Percentiles rank a stretch among this genome's conserved stretches.
Conservation (phyloP, 1,139 yeast genomes). For the Yamadazyma oceani region DNA sequence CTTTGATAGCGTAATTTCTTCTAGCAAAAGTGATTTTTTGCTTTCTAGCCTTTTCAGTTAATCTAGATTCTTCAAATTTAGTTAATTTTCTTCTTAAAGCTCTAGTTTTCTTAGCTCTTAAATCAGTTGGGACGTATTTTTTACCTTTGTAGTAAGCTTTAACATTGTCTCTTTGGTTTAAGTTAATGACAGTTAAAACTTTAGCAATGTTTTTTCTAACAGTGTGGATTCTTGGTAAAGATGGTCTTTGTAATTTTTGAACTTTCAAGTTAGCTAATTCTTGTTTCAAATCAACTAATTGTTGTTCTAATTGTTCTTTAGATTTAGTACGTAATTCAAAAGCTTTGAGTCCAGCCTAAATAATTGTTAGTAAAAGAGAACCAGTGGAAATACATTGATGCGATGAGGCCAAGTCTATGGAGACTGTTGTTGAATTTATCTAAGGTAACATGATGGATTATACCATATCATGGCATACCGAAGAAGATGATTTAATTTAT, state of each 20-base stretch:
- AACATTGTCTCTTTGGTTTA: slow-evolving; percentile 94
- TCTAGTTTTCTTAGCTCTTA: slow-evolving; percentile 99
- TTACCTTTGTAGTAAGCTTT: slow-evolving; percentile 95
- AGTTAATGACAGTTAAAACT: slow-evolving; percentile 95
- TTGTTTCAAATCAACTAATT: slow-evolving; percentile 94
- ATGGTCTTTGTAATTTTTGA: slow-evolving; percentile 90
- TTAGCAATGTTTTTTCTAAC: slow-evolving; percentile 99
- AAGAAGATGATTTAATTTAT: too few species aligned
- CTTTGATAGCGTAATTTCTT: slow-evolving; percentile 98
- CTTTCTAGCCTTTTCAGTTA: slow-evolving; percentile 90
- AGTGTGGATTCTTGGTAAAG: slow-evolving; percentile 91
- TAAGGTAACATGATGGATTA: too few species aligned
- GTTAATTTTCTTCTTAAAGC: slow-evolving; percentile 98
- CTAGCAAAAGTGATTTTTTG: slow-evolving; percentile 95
- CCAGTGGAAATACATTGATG: too few species aligned
- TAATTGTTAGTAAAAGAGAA: slow-evolving; percentile 15
- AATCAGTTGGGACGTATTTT: slow-evolving; percentile 97
- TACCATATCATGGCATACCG: too few species aligned
- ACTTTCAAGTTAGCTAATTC: slow-evolving; percentile 96
- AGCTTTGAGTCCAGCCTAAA: slow-evolving; percentile 87
- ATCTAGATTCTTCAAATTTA: slow-evolving; percentile 76
- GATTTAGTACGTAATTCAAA: slow-evolving; percentile 97
- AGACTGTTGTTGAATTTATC: not conserved
- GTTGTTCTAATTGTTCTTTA: slow-evolving; percentile 93
- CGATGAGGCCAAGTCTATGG: not conserved